Percentiles rank a stretch among this genome's conserved stretches.
phyloP scores from a whole-genome alignment of 768 basidiomycete species.

The Amanita exitialis region DNA sequence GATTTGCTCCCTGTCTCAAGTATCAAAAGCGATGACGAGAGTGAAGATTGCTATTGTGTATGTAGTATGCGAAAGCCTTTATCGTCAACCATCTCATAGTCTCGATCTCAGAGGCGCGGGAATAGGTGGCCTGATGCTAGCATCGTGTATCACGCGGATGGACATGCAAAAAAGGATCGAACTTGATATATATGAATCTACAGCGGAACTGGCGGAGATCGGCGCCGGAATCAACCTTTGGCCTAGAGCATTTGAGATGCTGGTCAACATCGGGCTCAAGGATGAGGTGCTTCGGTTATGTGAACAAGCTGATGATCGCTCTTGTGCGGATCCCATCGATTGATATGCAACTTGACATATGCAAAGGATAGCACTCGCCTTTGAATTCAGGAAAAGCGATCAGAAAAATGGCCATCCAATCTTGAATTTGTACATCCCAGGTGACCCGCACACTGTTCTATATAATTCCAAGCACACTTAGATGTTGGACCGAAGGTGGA shows the following conservation, averaged over 20 bases:
- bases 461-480: not conserved
- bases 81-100: not conserved
- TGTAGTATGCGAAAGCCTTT: not conserved
- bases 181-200: slow-evolving; percentile 46
- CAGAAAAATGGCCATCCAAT: slow-evolving; percentile 43
- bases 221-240: slow-evolving; percentile 57
- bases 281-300: slow-evolving; percentile 27
- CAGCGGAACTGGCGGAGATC: slow-evolving; percentile 37
- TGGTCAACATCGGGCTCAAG: slow-evolving; percentile 32
- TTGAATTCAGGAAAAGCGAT: slow-evolving; percentile 55
- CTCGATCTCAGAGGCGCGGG: slow-evolving; percentile 35
- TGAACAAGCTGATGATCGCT: not conserved
- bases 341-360: not conserved
- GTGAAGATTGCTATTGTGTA: not conserved
- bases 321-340: not conserved
- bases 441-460: slow-evolving; percentile 20
- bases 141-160: slow-evolving; percentile 24
- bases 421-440: slow-evolving; percentile 44
- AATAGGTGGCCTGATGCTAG: slow-evolving; percentile 33
- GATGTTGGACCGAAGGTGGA: slow-evolving; percentile 26
- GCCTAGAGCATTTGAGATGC: slow-evolving; percentile 23
- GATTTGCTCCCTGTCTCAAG: too few species aligned
- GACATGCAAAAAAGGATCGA: slow-evolving; percentile 43
- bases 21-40: not conserved
- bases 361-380: slow-evolving; percentile 30